Evolutionary conservation across 495 filamentous ascomycete genomes (phyloP), one percentile per base, ranked within the genome.

Genomic region (Parathielavia hyrcaniae): DNA sequence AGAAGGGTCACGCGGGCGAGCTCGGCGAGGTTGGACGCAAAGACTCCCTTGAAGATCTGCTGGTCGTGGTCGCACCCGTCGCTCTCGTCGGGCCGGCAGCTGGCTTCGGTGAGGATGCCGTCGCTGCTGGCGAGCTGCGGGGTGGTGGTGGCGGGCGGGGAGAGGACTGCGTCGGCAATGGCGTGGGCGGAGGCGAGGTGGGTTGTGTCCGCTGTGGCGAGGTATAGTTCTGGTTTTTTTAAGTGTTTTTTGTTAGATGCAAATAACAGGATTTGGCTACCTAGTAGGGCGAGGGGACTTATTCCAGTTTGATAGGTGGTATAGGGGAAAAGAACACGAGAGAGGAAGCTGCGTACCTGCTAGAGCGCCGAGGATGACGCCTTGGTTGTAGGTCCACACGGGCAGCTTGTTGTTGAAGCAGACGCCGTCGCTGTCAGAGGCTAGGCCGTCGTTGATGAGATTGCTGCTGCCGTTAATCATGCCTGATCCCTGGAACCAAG

Each of bases 371-470:
- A 90, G 76, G 23, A 90, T 75, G 26, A 87, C 85, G 20, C 86
- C 87, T 65, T 91, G 86, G 66, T 89, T 90, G 71, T 91, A 91
- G 0, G 83, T 79, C 79, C 80, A 90, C 36, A 79, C 75, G 4
- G 80, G 77, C 19, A 70, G 72, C 1, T 75, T 75, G 62, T 89
- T 88, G 64, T 85, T 87, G 47, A 73, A 65, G 67, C 86, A 89
- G 11, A 74, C 72, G 12, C 43, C 55, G 17, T 67, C 66, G 0
- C 66, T 62, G 17, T 23, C 53, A 10, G 58, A 22, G 11, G 77
- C 74, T 13, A 91, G 71, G 16, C 85, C 85, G 64, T 91, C 86
- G 63, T 88, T 86, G 67, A 90, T 77, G 16, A 79, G 76, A 48
- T 73, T 69, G 5, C 82, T 61, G n/a, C 66, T 22, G 26, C 3